Percentiles rank a stretch among this genome's conserved stretches.
Conservation (phyloP, 139 green algal species). For the Raphidocelis subcapitata region DNA sequence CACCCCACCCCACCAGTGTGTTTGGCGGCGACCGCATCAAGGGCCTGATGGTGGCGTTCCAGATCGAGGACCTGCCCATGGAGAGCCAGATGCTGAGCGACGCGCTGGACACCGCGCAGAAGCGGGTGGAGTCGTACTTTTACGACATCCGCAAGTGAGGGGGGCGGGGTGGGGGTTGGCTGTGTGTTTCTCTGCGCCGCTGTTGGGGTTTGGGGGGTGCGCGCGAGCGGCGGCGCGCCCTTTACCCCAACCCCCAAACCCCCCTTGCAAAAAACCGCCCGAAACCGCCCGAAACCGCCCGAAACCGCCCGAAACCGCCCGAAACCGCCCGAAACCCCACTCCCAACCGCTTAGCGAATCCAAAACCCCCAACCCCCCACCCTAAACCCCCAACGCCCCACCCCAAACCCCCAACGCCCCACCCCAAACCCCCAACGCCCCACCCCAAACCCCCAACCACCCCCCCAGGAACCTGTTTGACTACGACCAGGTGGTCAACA, state of each 20-base stretch:
- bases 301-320: no score
- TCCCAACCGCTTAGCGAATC: no score
- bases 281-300: no score
- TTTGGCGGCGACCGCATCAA: slow-evolving; percentile 98
- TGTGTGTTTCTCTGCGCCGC: background rate
- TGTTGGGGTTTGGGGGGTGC: no score
- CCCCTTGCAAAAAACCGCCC: no score
- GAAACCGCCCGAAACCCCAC: no score
- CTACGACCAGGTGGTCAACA: slow-evolving; percentile 98
- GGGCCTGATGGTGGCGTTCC: slow-evolving; percentile 90
- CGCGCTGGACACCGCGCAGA: slow-evolving; percentile 93
- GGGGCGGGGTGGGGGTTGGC: background rate
- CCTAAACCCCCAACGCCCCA: no score
- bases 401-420: no score
- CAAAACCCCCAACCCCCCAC: no score
- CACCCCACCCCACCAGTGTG: slow-evolving; percentile 64
- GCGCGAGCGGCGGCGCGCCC: no score
- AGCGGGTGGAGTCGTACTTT: slow-evolving; percentile 97
- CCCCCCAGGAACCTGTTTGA: slow-evolving; percentile 82
- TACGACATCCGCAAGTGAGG: slow-evolving; percentile 94
- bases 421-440: no score
- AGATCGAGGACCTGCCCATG: slow-evolving; percentile 95
- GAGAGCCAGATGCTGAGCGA: slow-evolving; percentile 95
- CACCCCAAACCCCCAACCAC: no score
- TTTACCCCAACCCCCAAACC: background rate